Percentiles rank a stretch among this genome's conserved stretches.
phyloP scores from a whole-genome alignment of 2,329 filamentous ascomycete species.

The Bipolaris sorokiniana region DNA sequence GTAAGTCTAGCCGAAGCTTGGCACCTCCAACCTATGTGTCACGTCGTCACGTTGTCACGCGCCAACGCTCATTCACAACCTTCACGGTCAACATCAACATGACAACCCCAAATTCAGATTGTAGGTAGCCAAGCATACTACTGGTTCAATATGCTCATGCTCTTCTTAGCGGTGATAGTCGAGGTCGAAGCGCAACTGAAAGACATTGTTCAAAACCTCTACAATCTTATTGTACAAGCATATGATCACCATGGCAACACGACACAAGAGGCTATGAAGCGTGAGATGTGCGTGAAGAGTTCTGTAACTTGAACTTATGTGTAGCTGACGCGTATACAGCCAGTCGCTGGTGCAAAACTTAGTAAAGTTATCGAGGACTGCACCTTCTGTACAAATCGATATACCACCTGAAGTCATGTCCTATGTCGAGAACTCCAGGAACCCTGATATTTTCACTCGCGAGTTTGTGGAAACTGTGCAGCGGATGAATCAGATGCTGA shows the following conservation, averaged over 20 bases:
- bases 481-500: slow-evolving; percentile 66
- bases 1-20: slow-evolving; percentile 29
- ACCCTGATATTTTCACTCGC: slow-evolving; percentile 70
- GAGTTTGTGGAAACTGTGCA: slow-evolving; percentile 70
- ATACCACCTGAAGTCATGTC: slow-evolving; percentile 67
- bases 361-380: slow-evolving; percentile 57
- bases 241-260: slow-evolving; percentile 65
- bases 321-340: slow-evolving; percentile 31
- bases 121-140: neutral
- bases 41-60: slow-evolving; percentile 4
- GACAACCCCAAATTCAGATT: slow-evolving; percentile 12
- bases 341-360: slow-evolving; percentile 62
- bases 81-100: slow-evolving; percentile 9
- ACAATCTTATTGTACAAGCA: slow-evolving; percentile 63
- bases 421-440: slow-evolving; percentile 67
- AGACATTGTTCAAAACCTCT: slow-evolving; percentile 67
- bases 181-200: slow-evolving; percentile 60
- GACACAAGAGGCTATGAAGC: slow-evolving; percentile 63
- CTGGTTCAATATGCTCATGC: slow-evolving; percentile 1
- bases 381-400: slow-evolving; percentile 58
- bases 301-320: neutral
- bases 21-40: slow-evolving; percentile 12
- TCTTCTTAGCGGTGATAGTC: slow-evolving; percentile 20
- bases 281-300: slow-evolving; percentile 58
- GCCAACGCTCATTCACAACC: slow-evolving; percentile 5